Evolutionary conservation across 257 asterid genomes (phyloP), one percentile per base, ranked within the genome.

Genomic region (Catharanthus roseus): DNA sequence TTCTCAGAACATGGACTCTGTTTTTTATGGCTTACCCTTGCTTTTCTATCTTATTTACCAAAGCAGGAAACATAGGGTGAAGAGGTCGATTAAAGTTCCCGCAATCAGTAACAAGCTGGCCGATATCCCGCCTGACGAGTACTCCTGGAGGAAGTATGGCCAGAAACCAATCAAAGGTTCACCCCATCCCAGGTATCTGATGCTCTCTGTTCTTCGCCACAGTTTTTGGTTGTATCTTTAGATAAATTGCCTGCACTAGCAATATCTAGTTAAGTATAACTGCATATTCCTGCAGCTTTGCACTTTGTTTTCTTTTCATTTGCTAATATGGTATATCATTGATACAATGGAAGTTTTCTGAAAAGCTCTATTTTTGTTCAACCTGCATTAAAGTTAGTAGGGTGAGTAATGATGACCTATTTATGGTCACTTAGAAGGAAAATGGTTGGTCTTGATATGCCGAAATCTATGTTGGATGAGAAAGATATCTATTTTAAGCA

Each of bases 151-250:
- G 50, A 82, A 82, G 65, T 82, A 82, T 15, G 83, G 83, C 29
- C 83, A 82, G 74, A 82, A 82, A 12, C 83, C 86, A 45, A 82
- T 82, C 54, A 82, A 82, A 57, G 83, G 86, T 53, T 82, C 83
- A 21, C 83, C 83, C 45, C 74, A 76, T 36, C 83, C 83, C 34
- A 71, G 86, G 83, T 75, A 73, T n/a, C 7, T 29, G 19, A 38
- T 58, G 16, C 7, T 66, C 70, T n/a, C 56, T 39, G 34, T 38
- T 62, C 47, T 50, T n/a, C 15, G 36, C 5, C 44, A n/a, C 16
- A 11, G 65, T 47, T 41, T 50, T 39, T 38, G 55, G 12, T 36
- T 8, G 42, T 63, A 23, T 49, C 13, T 62, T 8, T 10, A 6
- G 9, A 28, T 47, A 21, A 31, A 62, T 61, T 60, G 63, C 45